A percentile compares a stretch with the other conserved stretches of the same genome.
phyloP scores from a whole-genome alignment of 768 basidiomycete species.

The Collybia sp. region DNA sequence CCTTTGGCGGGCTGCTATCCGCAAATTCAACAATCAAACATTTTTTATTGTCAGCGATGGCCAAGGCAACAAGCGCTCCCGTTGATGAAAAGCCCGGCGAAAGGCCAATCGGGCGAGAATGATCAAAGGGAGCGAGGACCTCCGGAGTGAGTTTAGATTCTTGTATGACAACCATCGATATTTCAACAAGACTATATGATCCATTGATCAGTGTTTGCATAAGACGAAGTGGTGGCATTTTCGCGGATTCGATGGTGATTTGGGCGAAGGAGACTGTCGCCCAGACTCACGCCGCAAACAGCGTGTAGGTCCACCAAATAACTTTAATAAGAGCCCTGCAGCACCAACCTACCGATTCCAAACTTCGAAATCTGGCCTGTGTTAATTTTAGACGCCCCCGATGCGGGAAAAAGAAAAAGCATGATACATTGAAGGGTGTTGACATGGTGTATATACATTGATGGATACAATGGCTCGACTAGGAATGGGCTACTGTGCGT shows the following conservation, averaged over 20 bases:
- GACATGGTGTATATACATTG: too few relatives aligned
- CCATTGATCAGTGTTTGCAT: conserved; percentile 29
- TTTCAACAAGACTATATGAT: conserved; percentile 15
- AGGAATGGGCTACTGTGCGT: too few relatives aligned
- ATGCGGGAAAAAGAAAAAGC: background rate
- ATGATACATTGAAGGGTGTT: background rate
- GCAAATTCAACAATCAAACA: conserved; percentile 32
- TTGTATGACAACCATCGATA: conserved; percentile 18
- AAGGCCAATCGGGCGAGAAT: conserved; percentile 39
- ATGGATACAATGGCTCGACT: too few relatives aligned
- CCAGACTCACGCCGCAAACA: too few relatives aligned
- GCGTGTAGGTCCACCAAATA: too few relatives aligned
- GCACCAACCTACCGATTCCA: too few relatives aligned
- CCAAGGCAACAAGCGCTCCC: conserved; percentile 40
- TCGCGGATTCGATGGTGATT: too few relatives aligned
- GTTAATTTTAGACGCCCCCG: too few relatives aligned
- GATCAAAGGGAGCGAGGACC: conserved; percentile 24
- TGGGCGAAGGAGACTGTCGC: too few relatives aligned
- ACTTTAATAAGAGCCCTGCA: too few relatives aligned
- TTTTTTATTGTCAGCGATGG: conserved; percentile 33
- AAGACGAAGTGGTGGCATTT: conserved; percentile 11
- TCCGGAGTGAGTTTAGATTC: conserved; percentile 19
- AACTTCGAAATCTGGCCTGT: too few relatives aligned
- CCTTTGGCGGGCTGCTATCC: conserved; percentile 10
- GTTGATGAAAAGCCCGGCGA: conserved; percentile 42